A percentile compares a stretch with the other conserved stretches of the same genome.
These are phyloP conservation scores for Mallotus repandus DNA, from an alignment of 441 rosid genomes.

Conservation along the genomic window DNA sequence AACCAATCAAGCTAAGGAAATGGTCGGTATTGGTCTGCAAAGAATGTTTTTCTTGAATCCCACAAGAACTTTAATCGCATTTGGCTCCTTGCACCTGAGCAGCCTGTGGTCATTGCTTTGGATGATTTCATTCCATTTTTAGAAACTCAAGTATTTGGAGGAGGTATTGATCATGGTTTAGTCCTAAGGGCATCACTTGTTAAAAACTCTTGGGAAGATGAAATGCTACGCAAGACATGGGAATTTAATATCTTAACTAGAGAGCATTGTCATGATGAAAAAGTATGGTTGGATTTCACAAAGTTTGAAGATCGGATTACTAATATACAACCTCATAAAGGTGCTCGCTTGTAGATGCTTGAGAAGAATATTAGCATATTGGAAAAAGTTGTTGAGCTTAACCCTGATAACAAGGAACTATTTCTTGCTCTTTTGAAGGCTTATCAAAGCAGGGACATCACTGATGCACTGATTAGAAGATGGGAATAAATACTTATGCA, in stretches of 20 bases:
- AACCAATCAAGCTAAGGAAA: no score
- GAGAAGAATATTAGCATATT: conserved; percentile 95
- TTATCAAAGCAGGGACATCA: conserved; percentile 71
- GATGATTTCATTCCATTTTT: conserved; percentile 65
- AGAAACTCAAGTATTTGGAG: conserved; percentile 36
- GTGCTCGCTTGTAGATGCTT: conserved; percentile 77
- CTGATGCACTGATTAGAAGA: conserved; percentile 68
- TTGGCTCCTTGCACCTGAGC: conserved; percentile 45
- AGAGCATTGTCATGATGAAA: conserved; percentile 76
- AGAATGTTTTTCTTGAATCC: conserved; percentile 65
- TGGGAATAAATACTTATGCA: conserved; percentile 78
- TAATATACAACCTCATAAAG: conserved; percentile 70
- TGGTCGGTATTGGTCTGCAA: conserved; percentile 55
- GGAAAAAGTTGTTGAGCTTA: conserved; percentile 87
- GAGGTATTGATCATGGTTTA: conserved; percentile 16
- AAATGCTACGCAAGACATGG: conserved; percentile 70
- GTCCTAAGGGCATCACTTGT: conserved; percentile 30
- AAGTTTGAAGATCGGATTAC: conserved; percentile 80
- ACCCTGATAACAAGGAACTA: conserved; percentile 79
- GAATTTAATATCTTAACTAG: conserved; percentile 74
- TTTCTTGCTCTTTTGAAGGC: conserved; percentile 78
- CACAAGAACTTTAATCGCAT: conserved; percentile 61
- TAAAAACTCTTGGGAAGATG: conserved; percentile 96
- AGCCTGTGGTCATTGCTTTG: conserved; percentile 29
- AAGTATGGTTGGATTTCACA: conserved; percentile 78